Conservation (phyloP, 345 rosid genomes). For the Aethionema arabicum region DNA sequence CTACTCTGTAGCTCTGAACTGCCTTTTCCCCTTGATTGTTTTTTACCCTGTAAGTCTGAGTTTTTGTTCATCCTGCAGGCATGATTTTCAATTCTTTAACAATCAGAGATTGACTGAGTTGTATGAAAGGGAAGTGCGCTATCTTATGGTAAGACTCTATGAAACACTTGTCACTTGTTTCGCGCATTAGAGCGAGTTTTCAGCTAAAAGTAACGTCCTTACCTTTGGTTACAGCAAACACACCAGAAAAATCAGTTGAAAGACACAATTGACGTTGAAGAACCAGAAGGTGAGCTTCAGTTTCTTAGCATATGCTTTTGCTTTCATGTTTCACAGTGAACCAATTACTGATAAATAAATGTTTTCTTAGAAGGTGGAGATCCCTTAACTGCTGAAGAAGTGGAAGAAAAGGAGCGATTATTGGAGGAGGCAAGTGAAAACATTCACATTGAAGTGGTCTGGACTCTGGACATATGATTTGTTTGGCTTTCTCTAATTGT, state of each 20-base stretch:
- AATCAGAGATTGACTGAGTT: slow-evolving; percentile 89
- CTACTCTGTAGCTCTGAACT: slow-evolving; percentile 8
- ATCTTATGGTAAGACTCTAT: slow-evolving; percentile 73
- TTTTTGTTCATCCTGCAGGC: slow-evolving; percentile 50
- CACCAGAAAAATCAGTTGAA: slow-evolving; percentile 97
- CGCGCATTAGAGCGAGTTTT: not conserved
- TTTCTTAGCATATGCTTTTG: slow-evolving; percentile 16
- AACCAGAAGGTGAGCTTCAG: slow-evolving; percentile 78
- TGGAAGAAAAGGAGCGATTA: slow-evolving; percentile 87
- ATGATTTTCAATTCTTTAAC: slow-evolving; percentile 97
- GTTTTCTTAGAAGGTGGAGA: slow-evolving; percentile 65
- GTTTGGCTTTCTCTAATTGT: slow-evolving; percentile 18
- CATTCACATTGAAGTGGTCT: slow-evolving; percentile 3
- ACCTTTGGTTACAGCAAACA: slow-evolving; percentile 60
- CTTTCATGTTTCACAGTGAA: slow-evolving; percentile 3
- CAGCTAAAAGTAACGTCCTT: slow-evolving; percentile 12
- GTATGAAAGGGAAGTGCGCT: slow-evolving; percentile 98
- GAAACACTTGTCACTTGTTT: slow-evolving; percentile 14
- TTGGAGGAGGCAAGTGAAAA: slow-evolving; percentile 72
- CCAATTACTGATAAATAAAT: slow-evolving; percentile 32
- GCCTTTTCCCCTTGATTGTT: slow-evolving; percentile 1
- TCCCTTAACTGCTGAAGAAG: slow-evolving; percentile 93
- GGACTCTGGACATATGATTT: slow-evolving; percentile 12
- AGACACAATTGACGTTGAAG: slow-evolving; percentile 92
- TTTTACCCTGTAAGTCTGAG: slow-evolving; percentile 8